Base-by-base conservation (phyloP, 176 grass and related monocot genomes). In the Thalia dealbata region DNA sequence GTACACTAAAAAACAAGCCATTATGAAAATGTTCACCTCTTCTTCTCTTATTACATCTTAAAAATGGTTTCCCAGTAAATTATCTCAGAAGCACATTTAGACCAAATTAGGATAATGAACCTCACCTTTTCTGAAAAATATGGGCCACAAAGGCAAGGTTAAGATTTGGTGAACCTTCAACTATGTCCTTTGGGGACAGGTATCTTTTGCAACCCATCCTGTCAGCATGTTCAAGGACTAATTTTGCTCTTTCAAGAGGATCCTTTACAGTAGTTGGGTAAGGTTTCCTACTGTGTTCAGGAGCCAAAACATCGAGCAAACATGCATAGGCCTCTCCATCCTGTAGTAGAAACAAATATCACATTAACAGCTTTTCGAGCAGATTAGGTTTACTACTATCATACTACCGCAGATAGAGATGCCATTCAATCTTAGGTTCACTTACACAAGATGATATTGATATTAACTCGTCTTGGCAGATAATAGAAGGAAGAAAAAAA, bases 141-240 rank as follows among this genome's bases (percentile, higher is more conserved):
- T 97, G 93, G 64, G 93, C 93, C 51, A 97, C 89, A 81, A 97
- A 97, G 14, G 93, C 93, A 58, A 97, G 93, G 77, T 97, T 97
- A 54, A 97, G 89, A 89, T 97, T 97, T 77, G 83, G 84, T 74
- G 84, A 92, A 62, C 93, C 93, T 35, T 90, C 89, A 82, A 97
- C 87, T 68, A 97, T 92, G 79, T 97, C 93, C 80, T 88, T 90
- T 41, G 93, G 93, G 23, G 87, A 82, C 42, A 97, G 73, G 65
- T 92, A 97, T 84, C 93, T 88, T 82, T 97, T 97, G 73, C 93
- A 97, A 60, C 89, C 93, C 89, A 92, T 97, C 67, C 93, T 87
- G 80, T 97, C 93, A 14, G 89, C 93, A 64, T 92, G 93, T 75
- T 97, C 93, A 84, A 97, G 87, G 65, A 97, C 81, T 76, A 97